Evolutionary conservation across 129 eudicot species (phyloP), one percentile per base, ranked within the genome.

Genomic region (Logfia minima): DNA sequence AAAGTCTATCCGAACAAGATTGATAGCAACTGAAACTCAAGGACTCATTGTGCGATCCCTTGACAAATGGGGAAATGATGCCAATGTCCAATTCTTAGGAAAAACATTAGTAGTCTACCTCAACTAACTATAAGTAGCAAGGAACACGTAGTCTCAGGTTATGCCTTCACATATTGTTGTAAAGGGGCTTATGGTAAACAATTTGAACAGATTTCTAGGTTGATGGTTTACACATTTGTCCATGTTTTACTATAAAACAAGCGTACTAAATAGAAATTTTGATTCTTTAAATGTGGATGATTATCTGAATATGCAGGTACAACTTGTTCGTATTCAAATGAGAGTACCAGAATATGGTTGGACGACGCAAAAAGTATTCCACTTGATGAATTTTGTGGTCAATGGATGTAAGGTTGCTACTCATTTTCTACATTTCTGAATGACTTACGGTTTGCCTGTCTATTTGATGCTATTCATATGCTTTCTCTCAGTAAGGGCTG

Each of bases 341-440:
- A 82, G 96, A 79, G 90, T 90, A 66, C 92, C 92, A 2, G 90
- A 86, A 72, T 86, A 55, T 21, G 96, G 96, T 24, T 90, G 96
- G 96, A 90, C 96, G 23, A 90, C 92, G 66, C 96, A 90, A 84
- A 90, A 90, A 68, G 85, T 86, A 69, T 90, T 90, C 83, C 96
- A 90, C 86, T 84, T 88, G 82, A 88, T 90, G 90, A 90, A 90
- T 74, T 88, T 90, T 83, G 75, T 83, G 82, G 96, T 90, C 65
- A 84, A 82, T 74, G 92, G 90, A 86, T 77, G 96, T 90, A 88
- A 87, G 87, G 78, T 79, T 85, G 77, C 84, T 37, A 70, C 71
- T 81, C 69, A 41, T 67, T 48, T 75, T 24, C 55, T 75, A 60
- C 53, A n/a, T 48, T 79, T 61, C 77, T 72, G 9, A 58, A 28